Evolutionary conservation across 768 basidiomycete genomes (phyloP).

Genomic region (Phaffia tasmanica): DNA sequence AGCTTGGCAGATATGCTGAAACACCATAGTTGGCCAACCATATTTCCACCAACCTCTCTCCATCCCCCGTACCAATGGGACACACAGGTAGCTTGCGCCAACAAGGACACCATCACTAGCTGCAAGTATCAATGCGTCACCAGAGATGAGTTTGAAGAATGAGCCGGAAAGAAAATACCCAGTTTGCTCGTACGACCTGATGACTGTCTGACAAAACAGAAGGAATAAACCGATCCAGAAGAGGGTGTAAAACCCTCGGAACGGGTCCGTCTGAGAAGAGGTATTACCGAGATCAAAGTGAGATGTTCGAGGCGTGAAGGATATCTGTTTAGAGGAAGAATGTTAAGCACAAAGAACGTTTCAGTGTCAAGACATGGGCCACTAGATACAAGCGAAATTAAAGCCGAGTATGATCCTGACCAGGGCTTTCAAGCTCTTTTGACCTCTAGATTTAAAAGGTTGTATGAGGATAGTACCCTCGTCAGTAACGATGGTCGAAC

Average conservation of each 20-base stretch:
- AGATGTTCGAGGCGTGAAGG: constrained; percentile 76
- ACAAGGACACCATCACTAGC: constrained; percentile 75
- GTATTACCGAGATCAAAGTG: constrained; percentile 73
- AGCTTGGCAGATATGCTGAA: constrained; percentile 76
- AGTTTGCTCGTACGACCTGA: constrained; percentile 50
- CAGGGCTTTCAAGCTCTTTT: constrained; percentile 68
- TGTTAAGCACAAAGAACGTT: background rate
- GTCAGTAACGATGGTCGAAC: constrained; percentile 31
- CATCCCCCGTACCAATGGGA: constrained; percentile 69
- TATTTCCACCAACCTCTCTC: constrained; percentile 70
- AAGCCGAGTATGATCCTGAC: constrained; percentile 42
- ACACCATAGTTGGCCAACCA: constrained; percentile 57
- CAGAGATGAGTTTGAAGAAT: constrained; percentile 78
- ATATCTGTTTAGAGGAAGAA: constrained; percentile 10
- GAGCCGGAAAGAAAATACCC: constrained; percentile 65
- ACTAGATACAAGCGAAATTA: too few relatives aligned
- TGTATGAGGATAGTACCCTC: constrained; percentile 33
- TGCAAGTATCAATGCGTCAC: constrained; percentile 70
- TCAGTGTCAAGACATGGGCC: too few relatives aligned
- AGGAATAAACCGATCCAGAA: constrained; percentile 66
- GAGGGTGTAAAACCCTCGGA: constrained; percentile 86
- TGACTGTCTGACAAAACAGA: constrained; percentile 46
- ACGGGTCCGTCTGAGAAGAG: constrained; percentile 64
- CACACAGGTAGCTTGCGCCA: constrained; percentile 56
- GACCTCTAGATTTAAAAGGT: constrained; percentile 51